These are phyloP conservation scores for Ceriops zippeliana DNA, from an alignment of 345 rosid species.

Conservation along the genomic window DNA sequence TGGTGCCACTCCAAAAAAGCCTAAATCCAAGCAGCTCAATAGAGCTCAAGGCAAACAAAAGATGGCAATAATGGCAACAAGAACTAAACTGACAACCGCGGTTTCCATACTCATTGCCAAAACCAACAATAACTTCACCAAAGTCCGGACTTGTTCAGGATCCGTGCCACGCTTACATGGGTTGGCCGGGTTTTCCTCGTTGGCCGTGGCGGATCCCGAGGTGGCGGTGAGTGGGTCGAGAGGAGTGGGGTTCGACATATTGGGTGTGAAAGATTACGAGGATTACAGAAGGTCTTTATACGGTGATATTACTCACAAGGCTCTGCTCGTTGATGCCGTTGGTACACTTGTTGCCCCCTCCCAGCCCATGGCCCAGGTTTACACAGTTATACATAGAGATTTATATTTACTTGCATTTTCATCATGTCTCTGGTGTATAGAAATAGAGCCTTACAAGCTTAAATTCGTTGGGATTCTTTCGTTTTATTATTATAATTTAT, in stretches of 20 bases:
- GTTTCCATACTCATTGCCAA: conserved; percentile 2
- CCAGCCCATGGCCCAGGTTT: conserved; percentile 97
- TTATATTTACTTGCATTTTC: neutral
- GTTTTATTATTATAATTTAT: too few relatives aligned
- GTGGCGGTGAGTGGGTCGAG: neutral
- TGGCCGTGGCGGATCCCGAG: conserved; percentile 5
- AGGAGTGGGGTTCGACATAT: neutral
- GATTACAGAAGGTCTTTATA: conserved; percentile 82
- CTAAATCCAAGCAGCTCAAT: neutral
- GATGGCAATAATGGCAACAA: conserved; percentile 10
- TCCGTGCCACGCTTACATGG: neutral
- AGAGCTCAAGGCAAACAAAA: neutral
- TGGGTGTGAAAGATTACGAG: conserved; percentile 65
- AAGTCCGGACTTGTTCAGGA: neutral
- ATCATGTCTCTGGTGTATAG: too few relatives aligned
- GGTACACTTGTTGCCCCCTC: conserved; percentile 93
- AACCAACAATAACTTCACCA: neutral
- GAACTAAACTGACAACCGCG: neutral
- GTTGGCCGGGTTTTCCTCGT: conserved; percentile 7
- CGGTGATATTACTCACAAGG: conserved; percentile 80
- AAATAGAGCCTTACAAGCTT: too few relatives aligned
- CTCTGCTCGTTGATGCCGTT: conserved; percentile 86
- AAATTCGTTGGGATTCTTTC: too few relatives aligned
- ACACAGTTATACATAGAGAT: neutral
- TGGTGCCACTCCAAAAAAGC: neutral